Percentiles rank a stretch among this genome's conserved stretches.
Conservation (phyloP, 495 filamentous ascomycete genomes). For the Penicillium pulvis region DNA sequence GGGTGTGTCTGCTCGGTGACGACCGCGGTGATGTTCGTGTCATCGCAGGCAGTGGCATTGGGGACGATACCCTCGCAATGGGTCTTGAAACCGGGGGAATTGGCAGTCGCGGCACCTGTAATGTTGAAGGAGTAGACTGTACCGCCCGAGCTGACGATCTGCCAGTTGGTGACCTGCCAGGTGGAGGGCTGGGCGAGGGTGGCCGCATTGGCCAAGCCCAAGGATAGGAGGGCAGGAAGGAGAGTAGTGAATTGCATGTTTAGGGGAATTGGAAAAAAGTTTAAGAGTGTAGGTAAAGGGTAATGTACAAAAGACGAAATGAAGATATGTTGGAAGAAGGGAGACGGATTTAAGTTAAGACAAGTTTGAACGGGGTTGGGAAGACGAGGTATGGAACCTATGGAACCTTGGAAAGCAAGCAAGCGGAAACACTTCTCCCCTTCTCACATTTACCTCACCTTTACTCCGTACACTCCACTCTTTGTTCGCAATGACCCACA, state of each 20-base stretch:
- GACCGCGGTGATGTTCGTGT: constrained; percentile 30
- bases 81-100: constrained; percentile 45
- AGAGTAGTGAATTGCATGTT: constrained; percentile 40
- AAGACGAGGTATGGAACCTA: background rate
- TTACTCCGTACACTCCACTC: background rate
- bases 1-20: constrained; percentile 28
- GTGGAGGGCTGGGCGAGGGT: constrained; percentile 22
- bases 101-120: constrained; percentile 22
- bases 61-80: constrained; percentile 38
- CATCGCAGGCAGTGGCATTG: constrained; percentile 29
- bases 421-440: background rate
- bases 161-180: constrained; percentile 34
- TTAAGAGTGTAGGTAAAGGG: background rate
- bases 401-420: background rate
- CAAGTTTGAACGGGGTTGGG: constrained; percentile 1
- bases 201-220: constrained; percentile 29
- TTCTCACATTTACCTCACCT: too few relatives aligned
- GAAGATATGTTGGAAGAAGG: background rate
- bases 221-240: constrained; percentile 34
- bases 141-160: constrained; percentile 37
- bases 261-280: background rate
- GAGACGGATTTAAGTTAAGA: constrained; percentile 1
- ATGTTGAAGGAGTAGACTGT: constrained; percentile 44
- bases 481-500: constrained; percentile 1
- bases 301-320: background rate